Percentiles rank a stretch among this genome's conserved stretches.
Evolutionary conservation across 2,329 filamentous ascomycete species (phyloP).

Genomic region (Penicillium crustosum): DNA sequence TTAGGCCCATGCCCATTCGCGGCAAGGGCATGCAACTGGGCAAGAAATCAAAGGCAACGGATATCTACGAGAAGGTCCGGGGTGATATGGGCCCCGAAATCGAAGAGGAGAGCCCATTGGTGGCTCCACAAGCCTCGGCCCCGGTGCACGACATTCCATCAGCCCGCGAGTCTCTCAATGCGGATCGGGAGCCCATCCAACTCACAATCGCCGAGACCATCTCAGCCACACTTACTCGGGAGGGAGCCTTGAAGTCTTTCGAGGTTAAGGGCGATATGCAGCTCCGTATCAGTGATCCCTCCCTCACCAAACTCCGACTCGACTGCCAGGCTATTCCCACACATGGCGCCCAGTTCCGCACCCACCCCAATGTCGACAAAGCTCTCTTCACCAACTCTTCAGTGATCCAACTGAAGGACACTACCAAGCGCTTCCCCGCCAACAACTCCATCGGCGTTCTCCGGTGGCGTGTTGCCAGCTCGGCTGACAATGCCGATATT

Average conservation of each 20-base stretch:
- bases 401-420: constrained; percentile 85
- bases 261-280: constrained; percentile 90
- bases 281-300: constrained; percentile 82
- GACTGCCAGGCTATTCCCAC: constrained; percentile 72
- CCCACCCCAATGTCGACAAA: constrained; percentile 95
- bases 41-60: constrained; percentile 96
- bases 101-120: constrained; percentile 70
- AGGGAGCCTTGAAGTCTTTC: constrained; percentile 82
- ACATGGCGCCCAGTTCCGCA: constrained; percentile 86
- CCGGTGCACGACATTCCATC: constrained; percentile 53
- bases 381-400: constrained; percentile 78
- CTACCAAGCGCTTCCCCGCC: constrained; percentile 82
- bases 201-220: constrained; percentile 88
- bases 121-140: constrained; percentile 57
- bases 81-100: constrained; percentile 85
- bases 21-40: constrained; percentile 99
- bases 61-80: constrained; percentile 94
- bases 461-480: constrained; percentile 78
- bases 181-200: constrained; percentile 82
- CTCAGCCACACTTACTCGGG: constrained; percentile 80
- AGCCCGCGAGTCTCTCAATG: constrained; percentile 62
- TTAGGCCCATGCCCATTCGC: constrained; percentile 63
- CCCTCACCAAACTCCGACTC: constrained; percentile 88
- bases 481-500: constrained; percentile 75
- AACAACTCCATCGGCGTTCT: constrained; percentile 93